Percentiles rank a stretch among this genome's conserved stretches.
Conservation (phyloP, 768 basidiomycete genomes). For the Phylloporus sp. region DNA sequence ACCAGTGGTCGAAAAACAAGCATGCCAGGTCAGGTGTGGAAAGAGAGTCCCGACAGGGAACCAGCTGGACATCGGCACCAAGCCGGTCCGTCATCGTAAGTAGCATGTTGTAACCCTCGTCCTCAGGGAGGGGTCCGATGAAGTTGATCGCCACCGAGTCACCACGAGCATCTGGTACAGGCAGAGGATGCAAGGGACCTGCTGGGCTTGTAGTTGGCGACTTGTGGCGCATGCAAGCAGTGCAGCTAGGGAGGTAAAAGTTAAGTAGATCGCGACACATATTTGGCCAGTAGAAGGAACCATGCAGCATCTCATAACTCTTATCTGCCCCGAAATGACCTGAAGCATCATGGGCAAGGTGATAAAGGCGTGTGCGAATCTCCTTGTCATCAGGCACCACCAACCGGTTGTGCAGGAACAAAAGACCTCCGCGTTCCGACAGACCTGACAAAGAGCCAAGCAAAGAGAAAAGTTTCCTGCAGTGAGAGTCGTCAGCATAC, state of each 20-base stretch:
- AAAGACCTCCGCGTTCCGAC: background rate
- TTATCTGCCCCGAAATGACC: constrained; percentile 38
- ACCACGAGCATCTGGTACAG: background rate
- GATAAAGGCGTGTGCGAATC: constrained; percentile 16
- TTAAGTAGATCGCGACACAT: constrained; percentile 1
- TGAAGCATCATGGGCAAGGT: constrained; percentile 26
- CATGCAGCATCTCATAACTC: constrained; percentile 19
- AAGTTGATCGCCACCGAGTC: constrained; percentile 34
- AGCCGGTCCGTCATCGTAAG: constrained; percentile 21
- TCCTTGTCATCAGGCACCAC: constrained; percentile 7
- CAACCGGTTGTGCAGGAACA: constrained; percentile 1
- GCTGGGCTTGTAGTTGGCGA: constrained; percentile 14
- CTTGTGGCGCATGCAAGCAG: constrained; percentile 35
- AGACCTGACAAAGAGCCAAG: background rate
- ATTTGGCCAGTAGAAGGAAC: constrained; percentile 24
- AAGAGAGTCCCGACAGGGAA: constrained; percentile 10
- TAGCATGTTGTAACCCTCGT: constrained; percentile 28
- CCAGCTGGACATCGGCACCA: background rate
- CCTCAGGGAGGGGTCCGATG: constrained; percentile 32
- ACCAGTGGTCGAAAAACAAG: background rate
- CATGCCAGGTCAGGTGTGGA: background rate
- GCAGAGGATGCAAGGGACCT: constrained; percentile 22
- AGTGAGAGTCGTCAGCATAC: constrained; percentile 10
- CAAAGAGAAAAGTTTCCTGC: background rate
- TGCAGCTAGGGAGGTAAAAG: constrained; percentile 16